A percentile compares a stretch with the other conserved stretches of the same genome.
phyloP scores from a whole-genome alignment of 768 basidiomycete genomes.

The Suillus ampliporus region DNA sequence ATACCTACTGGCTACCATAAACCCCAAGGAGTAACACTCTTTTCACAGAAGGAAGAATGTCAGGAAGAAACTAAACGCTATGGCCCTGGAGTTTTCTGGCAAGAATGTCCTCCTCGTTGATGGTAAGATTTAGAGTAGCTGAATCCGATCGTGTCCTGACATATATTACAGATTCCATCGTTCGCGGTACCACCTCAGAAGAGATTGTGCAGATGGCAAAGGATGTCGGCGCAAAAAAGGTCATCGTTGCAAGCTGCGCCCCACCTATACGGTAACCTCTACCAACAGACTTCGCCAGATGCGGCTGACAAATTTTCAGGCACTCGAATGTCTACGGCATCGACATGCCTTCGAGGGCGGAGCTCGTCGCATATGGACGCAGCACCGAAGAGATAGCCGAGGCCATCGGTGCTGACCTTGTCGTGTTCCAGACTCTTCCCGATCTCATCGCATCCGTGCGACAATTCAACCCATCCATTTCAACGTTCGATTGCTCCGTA shows the following conservation, averaged over 20 bases:
- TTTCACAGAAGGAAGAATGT: conserved; percentile 85
- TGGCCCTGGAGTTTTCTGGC: conserved; percentile 93
- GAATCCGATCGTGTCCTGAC: not conserved
- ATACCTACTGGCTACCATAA: not conserved
- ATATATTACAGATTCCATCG: conserved; percentile 82
- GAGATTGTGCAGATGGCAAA: conserved; percentile 99
- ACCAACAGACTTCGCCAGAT: conserved; percentile 1
- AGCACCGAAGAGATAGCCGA: conserved; percentile 72
- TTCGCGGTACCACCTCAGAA: conserved; percentile 96
- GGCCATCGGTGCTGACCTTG: conserved; percentile 92
- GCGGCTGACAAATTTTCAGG: conserved; percentile 43
- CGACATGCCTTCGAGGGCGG: conserved; percentile 96
- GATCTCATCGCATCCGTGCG: conserved; percentile 88
- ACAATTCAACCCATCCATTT: conserved; percentile 79
- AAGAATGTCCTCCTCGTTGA: conserved; percentile 97
- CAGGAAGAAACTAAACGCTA: conserved; percentile 93
- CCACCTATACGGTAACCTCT: conserved; percentile 84
- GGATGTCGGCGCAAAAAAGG: conserved; percentile 95
- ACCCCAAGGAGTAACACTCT: conserved; percentile 4
- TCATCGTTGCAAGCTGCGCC: conserved; percentile 96
- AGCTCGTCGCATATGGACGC: conserved; percentile 88
- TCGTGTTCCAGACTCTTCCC: conserved; percentile 91
- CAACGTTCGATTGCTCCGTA: conserved; percentile 92
- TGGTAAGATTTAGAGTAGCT: conserved; percentile 53
- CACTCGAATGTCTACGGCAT: conserved; percentile 98